Base-by-base conservation (phyloP, 1,284 basidiomycete species). In the Rhodotorula mucilaginosa region DNA sequence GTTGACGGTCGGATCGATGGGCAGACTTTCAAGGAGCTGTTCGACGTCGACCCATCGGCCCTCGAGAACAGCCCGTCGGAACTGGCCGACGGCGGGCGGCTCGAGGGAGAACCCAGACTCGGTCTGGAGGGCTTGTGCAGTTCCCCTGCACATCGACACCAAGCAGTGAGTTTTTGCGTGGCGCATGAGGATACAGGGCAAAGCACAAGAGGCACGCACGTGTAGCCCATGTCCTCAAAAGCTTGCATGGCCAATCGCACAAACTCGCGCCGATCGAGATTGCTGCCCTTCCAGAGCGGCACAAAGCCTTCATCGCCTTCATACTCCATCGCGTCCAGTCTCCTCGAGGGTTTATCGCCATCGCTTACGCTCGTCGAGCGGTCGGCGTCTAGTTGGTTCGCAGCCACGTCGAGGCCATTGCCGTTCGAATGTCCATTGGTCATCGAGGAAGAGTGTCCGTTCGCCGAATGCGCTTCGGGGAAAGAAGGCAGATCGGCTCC, bases 41-140 rank as follows among this genome's bases (percentile, higher is more conserved):
- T 93, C 89, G 15, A 93, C 93, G 73, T 89, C 88, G 5, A 84
- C 80, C 97, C 97, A 99, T 58, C 88, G 84, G 2, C 92, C 96
- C 39, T 88, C 87, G 49, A 97, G 83, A 65, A 99, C 88, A 74
- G 90, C 89, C 54, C 87, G 85, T 74, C 93, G 86, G 78, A 99
- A 96, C 66, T 90, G 87, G 3, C 88, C 85, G 18, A 96, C 93
- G 62, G 90, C 86, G 7, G 86, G 83, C 19, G 88, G 86, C 79
- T 98, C 94, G 81, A 97, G 87, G 31, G 86, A 84, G 81, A 92
- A 93, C 6, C 96, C 96, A 1, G 96, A 97, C 82, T 99, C 96
- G 15, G 88, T 88, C 80, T 97, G 91, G 54, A 99, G 85, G 0
- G 90, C 89, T 19, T 88, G 86, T 16, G 95, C 95, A 19, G 93